Percentiles rank a stretch among this genome's conserved stretches.
These are phyloP conservation scores for Nicotiana knightiana DNA, from an alignment of 257 asterid species.

Conservation along the genomic window DNA sequence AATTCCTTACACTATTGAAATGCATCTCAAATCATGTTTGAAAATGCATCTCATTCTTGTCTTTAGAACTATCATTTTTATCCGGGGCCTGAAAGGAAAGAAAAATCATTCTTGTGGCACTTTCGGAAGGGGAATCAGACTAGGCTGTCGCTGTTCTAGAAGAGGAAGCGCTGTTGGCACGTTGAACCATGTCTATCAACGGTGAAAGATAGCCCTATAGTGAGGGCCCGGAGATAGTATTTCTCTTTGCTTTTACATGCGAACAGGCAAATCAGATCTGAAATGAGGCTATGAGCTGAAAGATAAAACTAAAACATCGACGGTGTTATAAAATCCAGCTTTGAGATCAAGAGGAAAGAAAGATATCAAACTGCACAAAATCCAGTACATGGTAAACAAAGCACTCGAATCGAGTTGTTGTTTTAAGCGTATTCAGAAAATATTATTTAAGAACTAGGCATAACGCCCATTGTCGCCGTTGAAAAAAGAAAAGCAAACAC, in stretches of 20 bases:
- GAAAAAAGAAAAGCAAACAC: slow-evolving; percentile 14
- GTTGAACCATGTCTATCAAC: too few relatives aligned
- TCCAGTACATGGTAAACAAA: background rate
- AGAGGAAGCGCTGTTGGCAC: too few relatives aligned
- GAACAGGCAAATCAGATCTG: background rate
- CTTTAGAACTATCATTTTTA: too few relatives aligned
- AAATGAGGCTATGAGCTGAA: background rate
- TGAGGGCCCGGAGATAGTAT: too few relatives aligned
- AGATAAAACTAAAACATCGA: background rate
- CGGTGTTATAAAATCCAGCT: background rate
- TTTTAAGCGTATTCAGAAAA: slow-evolving; percentile 1
- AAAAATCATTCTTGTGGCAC: too few relatives aligned
- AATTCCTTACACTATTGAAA: too few relatives aligned
- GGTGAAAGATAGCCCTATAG: too few relatives aligned
- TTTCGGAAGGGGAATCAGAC: too few relatives aligned
- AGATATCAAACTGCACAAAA: background rate
- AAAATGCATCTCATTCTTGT: too few relatives aligned
- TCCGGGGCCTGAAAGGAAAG: too few relatives aligned
- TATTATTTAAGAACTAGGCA: slow-evolving; percentile 10
- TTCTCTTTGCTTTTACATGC: background rate
- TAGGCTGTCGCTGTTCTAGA: too few relatives aligned
- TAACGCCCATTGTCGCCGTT: background rate
- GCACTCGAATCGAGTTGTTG: background rate
- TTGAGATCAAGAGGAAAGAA: background rate
- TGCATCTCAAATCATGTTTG: too few relatives aligned